These are phyloP conservation scores for Scutellospora calospora DNA, from an alignment of 371 early-diverging fungal species.

Conservation along the genomic window DNA sequence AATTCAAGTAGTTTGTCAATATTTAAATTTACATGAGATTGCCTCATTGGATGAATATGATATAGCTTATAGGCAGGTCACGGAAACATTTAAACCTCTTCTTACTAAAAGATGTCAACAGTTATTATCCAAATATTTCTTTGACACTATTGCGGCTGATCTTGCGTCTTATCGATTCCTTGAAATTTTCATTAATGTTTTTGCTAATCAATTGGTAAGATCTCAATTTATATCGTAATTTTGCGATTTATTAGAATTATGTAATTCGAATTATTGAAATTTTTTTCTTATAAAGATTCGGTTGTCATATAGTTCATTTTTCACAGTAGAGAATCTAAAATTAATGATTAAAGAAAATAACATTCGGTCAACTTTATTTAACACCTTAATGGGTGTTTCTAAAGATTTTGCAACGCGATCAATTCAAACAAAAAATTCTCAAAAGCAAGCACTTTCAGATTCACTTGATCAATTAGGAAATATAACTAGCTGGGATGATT, in stretches of 20 bases:
- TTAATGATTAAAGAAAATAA: constrained; percentile 18
- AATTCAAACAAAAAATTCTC: constrained; percentile 19
- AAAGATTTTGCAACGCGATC: constrained; percentile 44
- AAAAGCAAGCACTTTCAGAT: background rate
- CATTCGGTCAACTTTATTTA: constrained; percentile 33
- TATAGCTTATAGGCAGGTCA: background rate
- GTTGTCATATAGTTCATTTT: constrained; percentile 40
- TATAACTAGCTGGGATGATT: constrained; percentile 33
- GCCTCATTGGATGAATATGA: background rate
- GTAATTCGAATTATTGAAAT: background rate
- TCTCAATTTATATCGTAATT: background rate
- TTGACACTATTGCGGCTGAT: background rate
- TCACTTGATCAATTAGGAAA: background rate
- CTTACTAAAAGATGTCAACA: background rate
- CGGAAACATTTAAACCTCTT: background rate
- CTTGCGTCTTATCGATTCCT: constrained; percentile 34
- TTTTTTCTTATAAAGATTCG: background rate
- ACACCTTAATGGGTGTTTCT: constrained; percentile 33
- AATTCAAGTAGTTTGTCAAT: constrained; percentile 39
- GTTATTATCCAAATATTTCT: constrained; percentile 34
- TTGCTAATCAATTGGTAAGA: constrained; percentile 38
- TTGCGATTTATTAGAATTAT: background rate
- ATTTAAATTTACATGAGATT: background rate
- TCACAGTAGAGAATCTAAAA: constrained; percentile 29
- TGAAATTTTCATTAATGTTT: constrained; percentile 39